These are phyloP conservation scores for Buxus sempervirens DNA, from an alignment of 164 flowering plant genomes.

Conservation along the genomic window DNA sequence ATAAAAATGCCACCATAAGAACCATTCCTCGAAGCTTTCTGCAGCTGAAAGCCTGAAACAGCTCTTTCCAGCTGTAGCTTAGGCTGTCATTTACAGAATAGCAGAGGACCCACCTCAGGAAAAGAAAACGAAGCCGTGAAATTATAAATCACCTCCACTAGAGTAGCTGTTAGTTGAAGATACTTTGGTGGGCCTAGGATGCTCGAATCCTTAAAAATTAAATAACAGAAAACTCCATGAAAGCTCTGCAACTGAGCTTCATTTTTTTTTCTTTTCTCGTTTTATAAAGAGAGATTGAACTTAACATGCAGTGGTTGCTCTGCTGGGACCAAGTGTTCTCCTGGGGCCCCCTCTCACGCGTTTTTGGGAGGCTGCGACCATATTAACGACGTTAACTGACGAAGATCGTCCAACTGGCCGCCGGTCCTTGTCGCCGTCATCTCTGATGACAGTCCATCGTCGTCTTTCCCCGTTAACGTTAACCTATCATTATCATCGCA, in stretches of 20 bases:
- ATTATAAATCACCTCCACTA: constrained; percentile 9
- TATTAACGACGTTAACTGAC: constrained; percentile 13
- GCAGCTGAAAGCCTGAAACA: constrained; percentile 25
- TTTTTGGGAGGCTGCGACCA: constrained; percentile 16
- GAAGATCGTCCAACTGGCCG: neutral
- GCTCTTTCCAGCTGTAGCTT: constrained; percentile 76
- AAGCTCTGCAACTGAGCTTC: constrained; percentile 29
- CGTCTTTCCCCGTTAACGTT: too few species aligned
- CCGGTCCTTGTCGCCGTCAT: too few species aligned
- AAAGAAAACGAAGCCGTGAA: constrained; percentile 12
- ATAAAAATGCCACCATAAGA: constrained; percentile 20
- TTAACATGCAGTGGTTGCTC: constrained; percentile 13
- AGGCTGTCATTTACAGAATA: constrained; percentile 55
- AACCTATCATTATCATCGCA: too few species aligned
- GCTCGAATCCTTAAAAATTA: constrained; percentile 17
- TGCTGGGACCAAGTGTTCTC: constrained; percentile 20
- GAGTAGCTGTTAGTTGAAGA: constrained; percentile 10
- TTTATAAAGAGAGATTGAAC: neutral
- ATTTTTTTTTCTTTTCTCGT: neutral
- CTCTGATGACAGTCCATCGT: too few species aligned
- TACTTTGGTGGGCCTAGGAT: constrained; percentile 6
- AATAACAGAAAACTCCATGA: constrained; percentile 27
- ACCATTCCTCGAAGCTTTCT: constrained; percentile 18
- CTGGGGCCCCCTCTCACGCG: constrained; percentile 36
- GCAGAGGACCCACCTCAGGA: constrained; percentile 37